Conservation (phyloP, 1,284 basidiomycete species). For the Malassezia caprae region DNA sequence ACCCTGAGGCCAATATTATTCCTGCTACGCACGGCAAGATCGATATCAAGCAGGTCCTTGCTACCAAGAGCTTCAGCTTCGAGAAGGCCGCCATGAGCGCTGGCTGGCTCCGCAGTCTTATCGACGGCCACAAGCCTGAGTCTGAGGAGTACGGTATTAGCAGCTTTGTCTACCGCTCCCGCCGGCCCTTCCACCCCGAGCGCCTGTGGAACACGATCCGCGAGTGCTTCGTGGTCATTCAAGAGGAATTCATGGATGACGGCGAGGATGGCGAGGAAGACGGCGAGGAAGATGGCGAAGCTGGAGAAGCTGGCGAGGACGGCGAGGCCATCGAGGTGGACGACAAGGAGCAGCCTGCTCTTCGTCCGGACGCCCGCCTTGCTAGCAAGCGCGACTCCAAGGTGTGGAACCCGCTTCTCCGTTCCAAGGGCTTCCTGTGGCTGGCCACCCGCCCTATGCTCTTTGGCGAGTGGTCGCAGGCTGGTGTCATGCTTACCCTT, state of each 20-base stretch:
- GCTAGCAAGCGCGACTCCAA: slow-evolving; percentile 48
- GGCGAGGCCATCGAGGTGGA: slow-evolving; percentile 23
- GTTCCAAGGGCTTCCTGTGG: slow-evolving; percentile 52
- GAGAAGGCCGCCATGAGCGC: slow-evolving; percentile 50
- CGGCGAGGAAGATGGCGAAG: slow-evolving; percentile 4
- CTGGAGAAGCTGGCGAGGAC: slow-evolving; percentile 5
- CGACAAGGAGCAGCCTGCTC: slow-evolving; percentile 47
- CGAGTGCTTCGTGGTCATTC: slow-evolving; percentile 50
- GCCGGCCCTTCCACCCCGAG: slow-evolving; percentile 51
- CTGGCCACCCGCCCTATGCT: slow-evolving; percentile 36
- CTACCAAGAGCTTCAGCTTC: slow-evolving; percentile 49
- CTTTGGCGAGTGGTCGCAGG: slow-evolving; percentile 52
- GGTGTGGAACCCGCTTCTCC: slow-evolving; percentile 49
- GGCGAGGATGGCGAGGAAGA: slow-evolving; percentile 22
- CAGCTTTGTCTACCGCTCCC: slow-evolving; percentile 34
- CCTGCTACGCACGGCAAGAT: slow-evolving; percentile 45
- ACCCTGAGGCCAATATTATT: slow-evolving; percentile 50
- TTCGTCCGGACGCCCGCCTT: slow-evolving; percentile 50
- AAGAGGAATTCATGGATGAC: slow-evolving; percentile 47
- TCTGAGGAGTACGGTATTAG: slow-evolving; percentile 48
- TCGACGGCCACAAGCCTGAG: slow-evolving; percentile 50
- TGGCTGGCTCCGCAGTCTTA: slow-evolving; percentile 51
- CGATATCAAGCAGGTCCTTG: slow-evolving; percentile 48
- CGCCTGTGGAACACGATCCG: slow-evolving; percentile 51
- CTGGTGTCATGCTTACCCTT: slow-evolving; percentile 50